phyloP scores from a whole-genome alignment of 345 rosid genomes.

The Excoecaria agallocha region DNA sequence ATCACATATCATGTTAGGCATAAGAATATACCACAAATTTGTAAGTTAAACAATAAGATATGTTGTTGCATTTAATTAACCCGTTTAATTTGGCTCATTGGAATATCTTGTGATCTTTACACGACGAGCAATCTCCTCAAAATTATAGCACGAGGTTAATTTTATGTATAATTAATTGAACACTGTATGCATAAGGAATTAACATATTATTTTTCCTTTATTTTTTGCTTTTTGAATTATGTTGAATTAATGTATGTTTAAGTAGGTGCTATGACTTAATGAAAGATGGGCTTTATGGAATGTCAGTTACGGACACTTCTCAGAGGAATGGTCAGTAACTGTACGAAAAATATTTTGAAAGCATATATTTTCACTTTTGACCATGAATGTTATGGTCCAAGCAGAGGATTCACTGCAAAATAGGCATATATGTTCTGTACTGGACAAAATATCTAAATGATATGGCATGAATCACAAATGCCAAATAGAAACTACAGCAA shows the following conservation, averaged over 20 bases:
- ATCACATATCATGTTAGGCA: neutral
- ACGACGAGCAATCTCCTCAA: conserved; percentile 3
- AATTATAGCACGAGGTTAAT: neutral
- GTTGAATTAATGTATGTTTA: neutral
- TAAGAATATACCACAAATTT: neutral
- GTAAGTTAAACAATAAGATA: neutral
- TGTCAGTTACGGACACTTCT: neutral
- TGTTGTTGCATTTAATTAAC: neutral
- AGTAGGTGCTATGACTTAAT: neutral
- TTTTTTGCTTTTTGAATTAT: neutral
- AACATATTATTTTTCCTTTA: neutral
- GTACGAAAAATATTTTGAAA: neutral
- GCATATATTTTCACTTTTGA: neutral
- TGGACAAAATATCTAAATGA: neutral
- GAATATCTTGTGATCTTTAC: neutral
- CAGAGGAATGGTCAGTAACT: neutral
- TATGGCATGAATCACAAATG: neutral
- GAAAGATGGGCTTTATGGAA: neutral
- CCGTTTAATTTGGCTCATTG: conserved; percentile 1
- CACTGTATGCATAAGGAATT: neutral
- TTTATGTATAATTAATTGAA: neutral
- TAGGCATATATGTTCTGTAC: neutral
- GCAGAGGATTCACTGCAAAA: neutral
- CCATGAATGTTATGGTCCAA: neutral
- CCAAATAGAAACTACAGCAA: neutral